These are phyloP conservation scores for Persicaria maculosa DNA, from an alignment of 148 eudicot genomes.

Conservation along the genomic window DNA sequence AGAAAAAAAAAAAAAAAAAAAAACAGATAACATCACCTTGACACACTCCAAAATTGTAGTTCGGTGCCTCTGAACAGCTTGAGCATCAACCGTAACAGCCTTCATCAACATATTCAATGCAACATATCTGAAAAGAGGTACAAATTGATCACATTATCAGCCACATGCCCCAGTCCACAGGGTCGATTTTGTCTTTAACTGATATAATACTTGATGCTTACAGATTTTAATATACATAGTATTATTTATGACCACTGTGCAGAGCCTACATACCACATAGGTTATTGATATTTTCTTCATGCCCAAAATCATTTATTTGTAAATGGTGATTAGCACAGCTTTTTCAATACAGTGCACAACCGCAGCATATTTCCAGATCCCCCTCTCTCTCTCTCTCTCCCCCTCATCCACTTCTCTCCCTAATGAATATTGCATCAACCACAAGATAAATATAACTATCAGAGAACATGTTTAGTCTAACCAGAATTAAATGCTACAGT, in stretches of 20 bases:
- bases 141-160: background rate
- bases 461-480: background rate
- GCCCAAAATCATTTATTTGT: background rate
- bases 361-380: background rate
- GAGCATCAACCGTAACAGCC: conserved; percentile 80
- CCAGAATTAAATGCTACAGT: background rate
- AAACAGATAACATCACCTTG: conserved; percentile 46
- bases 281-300: background rate
- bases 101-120: conserved; percentile 93
- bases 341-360: background rate
- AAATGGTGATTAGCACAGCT: background rate
- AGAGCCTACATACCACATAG: background rate
- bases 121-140: conserved; percentile 58
- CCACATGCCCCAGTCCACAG: background rate
- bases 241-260: background rate
- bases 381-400: background rate
- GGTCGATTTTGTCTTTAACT: background rate
- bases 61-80: conserved; percentile 99
- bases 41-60: conserved; percentile 94
- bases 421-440: background rate
- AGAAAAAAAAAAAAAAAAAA: background rate
- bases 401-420: background rate
- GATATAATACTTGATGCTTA: background rate
- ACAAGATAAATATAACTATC: background rate
- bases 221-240: background rate